These are phyloP conservation scores for Debaryomycetaceae sp. DNA, from an alignment of 1,139 yeast species.

Conservation along the genomic window DNA sequence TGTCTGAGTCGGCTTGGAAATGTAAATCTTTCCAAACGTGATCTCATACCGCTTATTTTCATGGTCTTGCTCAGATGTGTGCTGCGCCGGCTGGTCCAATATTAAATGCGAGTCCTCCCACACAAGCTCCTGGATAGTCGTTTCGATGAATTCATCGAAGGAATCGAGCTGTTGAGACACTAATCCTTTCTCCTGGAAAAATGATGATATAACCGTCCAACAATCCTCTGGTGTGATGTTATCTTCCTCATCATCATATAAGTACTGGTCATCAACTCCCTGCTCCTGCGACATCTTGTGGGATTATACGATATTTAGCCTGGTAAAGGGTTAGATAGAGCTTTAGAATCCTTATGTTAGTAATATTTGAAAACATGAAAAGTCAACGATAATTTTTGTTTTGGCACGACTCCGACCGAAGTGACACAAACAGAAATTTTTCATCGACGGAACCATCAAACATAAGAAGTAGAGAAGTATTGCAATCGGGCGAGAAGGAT, in stretches of 20 bases:
- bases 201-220: conserved; percentile 96
- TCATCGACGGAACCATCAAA: conserved; percentile 1
- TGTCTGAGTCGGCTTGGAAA: conserved; percentile 96
- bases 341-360: conserved; percentile 2
- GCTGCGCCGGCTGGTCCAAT: conserved; percentile 97
- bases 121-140: conserved; percentile 93
- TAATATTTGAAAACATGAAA: conserved; percentile 6
- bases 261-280: conserved; percentile 55
- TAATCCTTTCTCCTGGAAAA: conserved; percentile 93
- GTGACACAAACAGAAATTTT: conserved; percentile 14
- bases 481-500: not conserved
- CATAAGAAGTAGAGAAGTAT: conserved; percentile 1
- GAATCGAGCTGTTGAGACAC: conserved; percentile 98
- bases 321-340: conserved; percentile 2
- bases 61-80: conserved; percentile 84
- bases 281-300: conserved; percentile 15
- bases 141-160: conserved; percentile 95
- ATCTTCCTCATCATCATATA: conserved; percentile 61
- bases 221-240: conserved; percentile 97
- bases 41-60: conserved; percentile 91
- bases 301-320: conserved; percentile 2
- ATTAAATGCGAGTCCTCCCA: conserved; percentile 94
- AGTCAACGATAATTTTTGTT: conserved; percentile 6
- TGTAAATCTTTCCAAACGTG: conserved; percentile 92
- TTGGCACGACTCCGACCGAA: conserved; percentile 1